These are phyloP conservation scores for Wickerhamomyces subpelliculosus DNA, from an alignment of 805 yeast genomes.

Conservation along the genomic window DNA sequence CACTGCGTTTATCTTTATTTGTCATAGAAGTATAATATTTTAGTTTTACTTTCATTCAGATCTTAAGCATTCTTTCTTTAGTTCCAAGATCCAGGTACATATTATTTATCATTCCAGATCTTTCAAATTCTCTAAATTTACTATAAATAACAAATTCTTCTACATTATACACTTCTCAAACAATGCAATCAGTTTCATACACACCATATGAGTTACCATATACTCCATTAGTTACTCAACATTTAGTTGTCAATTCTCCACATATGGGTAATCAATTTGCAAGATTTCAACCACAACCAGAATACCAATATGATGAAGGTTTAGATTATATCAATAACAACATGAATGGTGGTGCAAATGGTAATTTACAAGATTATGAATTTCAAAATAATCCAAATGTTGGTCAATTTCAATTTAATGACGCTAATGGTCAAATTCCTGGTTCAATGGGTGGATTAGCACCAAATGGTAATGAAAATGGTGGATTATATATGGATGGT, in stretches of 20 bases:
- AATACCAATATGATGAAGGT: not conserved
- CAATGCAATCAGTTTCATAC: constrained; percentile 19
- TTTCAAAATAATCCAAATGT: not conserved
- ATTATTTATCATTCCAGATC: too few species aligned
- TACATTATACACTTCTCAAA: not conserved
- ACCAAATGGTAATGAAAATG: not conserved
- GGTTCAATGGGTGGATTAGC: not conserved
- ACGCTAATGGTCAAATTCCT: not conserved
- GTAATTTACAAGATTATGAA: too few species aligned
- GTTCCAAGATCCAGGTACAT: too few species aligned
- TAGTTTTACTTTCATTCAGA: too few species aligned
- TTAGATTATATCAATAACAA: not conserved
- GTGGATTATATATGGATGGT: not conserved
- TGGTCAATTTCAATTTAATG: not conserved
- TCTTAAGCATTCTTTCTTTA: too few species aligned
- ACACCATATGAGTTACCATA: constrained; percentile 18
- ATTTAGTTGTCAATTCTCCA: constrained; percentile 18
- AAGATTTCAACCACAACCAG: constrained; percentile 1
- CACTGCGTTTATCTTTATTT: too few species aligned
- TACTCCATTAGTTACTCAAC: constrained; percentile 19
- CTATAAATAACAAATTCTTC: not conserved
- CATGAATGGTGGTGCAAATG: not conserved
- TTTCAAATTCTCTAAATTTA: too few species aligned
- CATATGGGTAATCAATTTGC: not conserved
- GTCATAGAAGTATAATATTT: too few species aligned